phyloP scores from a whole-genome alignment of 1,139 yeast genomes.

The Zhuliangozyma parablackwelliae region DNA sequence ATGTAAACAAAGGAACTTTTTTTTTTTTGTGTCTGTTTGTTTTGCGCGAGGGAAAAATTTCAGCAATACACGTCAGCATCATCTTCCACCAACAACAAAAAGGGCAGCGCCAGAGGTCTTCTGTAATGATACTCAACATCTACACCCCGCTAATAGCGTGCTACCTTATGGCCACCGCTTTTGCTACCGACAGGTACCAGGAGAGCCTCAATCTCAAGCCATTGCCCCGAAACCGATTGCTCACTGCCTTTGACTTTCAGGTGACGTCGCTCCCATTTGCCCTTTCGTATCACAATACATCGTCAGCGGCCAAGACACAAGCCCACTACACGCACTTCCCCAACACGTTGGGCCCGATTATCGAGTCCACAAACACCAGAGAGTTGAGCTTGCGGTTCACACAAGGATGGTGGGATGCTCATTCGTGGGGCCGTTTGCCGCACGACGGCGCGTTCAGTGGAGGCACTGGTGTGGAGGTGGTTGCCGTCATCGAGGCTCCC shows the following conservation, averaged over 20 bases:
- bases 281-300: constrained; percentile 16
- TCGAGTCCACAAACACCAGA: constrained; percentile 61
- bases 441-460: constrained; percentile 69
- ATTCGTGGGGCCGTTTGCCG: constrained; percentile 83
- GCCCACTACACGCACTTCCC: constrained; percentile 77
- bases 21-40: too few relatives aligned
- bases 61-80: too few relatives aligned
- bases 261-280: constrained; percentile 48
- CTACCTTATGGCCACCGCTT: background rate
- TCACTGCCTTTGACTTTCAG: constrained; percentile 66
- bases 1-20: too few relatives aligned
- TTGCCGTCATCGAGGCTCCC: constrained; percentile 78
- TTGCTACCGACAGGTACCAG: constrained; percentile 27
- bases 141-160: too few relatives aligned
- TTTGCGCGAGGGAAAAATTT: too few relatives aligned
- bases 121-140: too few relatives aligned
- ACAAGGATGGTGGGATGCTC: constrained; percentile 95
- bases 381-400: constrained; percentile 83
- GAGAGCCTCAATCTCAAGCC: constrained; percentile 65
- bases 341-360: constrained; percentile 71
- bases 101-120: too few relatives aligned
- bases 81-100: too few relatives aligned
- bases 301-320: background rate
- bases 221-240: constrained; percentile 61
- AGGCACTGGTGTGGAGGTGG: constrained; percentile 93